Conservation (phyloP, 2,329 filamentous ascomycete genomes). For the Pochonia chlamydosporia region DNA sequence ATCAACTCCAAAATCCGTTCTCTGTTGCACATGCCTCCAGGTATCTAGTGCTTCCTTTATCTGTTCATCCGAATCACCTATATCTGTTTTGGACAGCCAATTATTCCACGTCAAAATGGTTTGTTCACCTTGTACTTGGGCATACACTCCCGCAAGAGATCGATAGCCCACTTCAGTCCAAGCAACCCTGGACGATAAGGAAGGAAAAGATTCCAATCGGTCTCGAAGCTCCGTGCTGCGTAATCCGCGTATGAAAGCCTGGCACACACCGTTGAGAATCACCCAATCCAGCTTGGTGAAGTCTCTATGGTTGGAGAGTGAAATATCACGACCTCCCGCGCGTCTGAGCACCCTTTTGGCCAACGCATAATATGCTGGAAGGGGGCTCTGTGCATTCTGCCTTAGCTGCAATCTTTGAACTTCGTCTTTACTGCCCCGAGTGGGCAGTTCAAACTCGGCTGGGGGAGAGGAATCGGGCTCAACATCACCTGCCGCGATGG, state of each 20-base stretch:
- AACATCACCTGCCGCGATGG: neutral
- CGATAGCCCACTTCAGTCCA: slow-evolving; percentile 28
- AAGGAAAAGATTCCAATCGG: slow-evolving; percentile 41
- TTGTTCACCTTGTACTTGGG: slow-evolving; percentile 51
- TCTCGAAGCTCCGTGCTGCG: slow-evolving; percentile 37
- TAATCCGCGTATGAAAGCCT: slow-evolving; percentile 50
- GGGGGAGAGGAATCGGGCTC: slow-evolving; percentile 8
- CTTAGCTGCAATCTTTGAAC: slow-evolving; percentile 27
- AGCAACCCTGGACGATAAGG: slow-evolving; percentile 32
- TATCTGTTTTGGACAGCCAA: slow-evolving; percentile 15
- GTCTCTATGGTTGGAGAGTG: slow-evolving; percentile 36
- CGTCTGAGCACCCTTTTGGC: slow-evolving; percentile 46
- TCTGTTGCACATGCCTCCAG: slow-evolving; percentile 42
- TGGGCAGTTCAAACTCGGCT: slow-evolving; percentile 17
- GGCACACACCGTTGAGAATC: slow-evolving; percentile 45
- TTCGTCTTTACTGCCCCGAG: slow-evolving; percentile 8
- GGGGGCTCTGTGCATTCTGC: slow-evolving; percentile 34
- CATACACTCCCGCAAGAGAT: slow-evolving; percentile 47
- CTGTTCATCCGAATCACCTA: slow-evolving; percentile 16
- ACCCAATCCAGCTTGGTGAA: slow-evolving; percentile 39
- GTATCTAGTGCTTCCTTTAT: slow-evolving; percentile 29
- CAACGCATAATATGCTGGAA: slow-evolving; percentile 40
- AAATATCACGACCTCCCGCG: slow-evolving; percentile 44
- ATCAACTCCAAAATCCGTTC: slow-evolving; percentile 35
- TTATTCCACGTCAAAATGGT: slow-evolving; percentile 35